A percentile compares a stretch with the other conserved stretches of the same genome.
Evolutionary conservation across 495 filamentous ascomycete genomes (phyloP).

Genomic region (Aspergillus sclerotiicarbonarius): DNA sequence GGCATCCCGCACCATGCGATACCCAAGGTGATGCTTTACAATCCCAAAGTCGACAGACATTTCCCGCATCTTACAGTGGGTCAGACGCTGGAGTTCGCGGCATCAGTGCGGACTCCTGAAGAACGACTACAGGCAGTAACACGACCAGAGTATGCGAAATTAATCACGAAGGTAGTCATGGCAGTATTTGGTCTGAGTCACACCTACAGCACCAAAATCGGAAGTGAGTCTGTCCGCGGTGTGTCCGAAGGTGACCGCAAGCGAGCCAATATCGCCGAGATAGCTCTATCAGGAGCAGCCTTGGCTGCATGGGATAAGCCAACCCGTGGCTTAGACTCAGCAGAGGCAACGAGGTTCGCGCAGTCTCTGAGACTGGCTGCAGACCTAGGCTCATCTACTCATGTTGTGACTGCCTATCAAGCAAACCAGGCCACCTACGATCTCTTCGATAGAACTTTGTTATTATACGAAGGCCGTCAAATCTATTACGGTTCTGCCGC

Average conservation of each 20-base stretch:
- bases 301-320: constrained; percentile 10
- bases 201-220: constrained; percentile 10
- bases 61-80: constrained; percentile 10
- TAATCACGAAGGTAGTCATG: constrained; percentile 1
- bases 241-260: constrained; percentile 11
- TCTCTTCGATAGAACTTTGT: constrained; percentile 6
- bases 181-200: constrained; percentile 7
- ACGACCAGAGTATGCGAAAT: background rate
- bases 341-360: background rate
- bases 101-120: background rate
- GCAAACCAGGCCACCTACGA: constrained; percentile 8
- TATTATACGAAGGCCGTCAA: constrained; percentile 10
- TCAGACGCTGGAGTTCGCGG: constrained; percentile 12
- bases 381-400: background rate
- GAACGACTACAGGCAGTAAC: background rate
- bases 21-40: constrained; percentile 5
- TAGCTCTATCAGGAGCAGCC: background rate
- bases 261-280: constrained; percentile 9
- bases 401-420: constrained; percentile 4
- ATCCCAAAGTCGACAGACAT: constrained; percentile 4
- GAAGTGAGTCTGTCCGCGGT: constrained; percentile 7
- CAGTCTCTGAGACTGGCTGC: background rate
- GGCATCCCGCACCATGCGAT: background rate
- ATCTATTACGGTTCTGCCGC: constrained; percentile 7
- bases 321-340: constrained; percentile 1